phyloP scores from a whole-genome alignment of 352 stramenopile genomes.

The Phytopythium chamaehyphon region DNA sequence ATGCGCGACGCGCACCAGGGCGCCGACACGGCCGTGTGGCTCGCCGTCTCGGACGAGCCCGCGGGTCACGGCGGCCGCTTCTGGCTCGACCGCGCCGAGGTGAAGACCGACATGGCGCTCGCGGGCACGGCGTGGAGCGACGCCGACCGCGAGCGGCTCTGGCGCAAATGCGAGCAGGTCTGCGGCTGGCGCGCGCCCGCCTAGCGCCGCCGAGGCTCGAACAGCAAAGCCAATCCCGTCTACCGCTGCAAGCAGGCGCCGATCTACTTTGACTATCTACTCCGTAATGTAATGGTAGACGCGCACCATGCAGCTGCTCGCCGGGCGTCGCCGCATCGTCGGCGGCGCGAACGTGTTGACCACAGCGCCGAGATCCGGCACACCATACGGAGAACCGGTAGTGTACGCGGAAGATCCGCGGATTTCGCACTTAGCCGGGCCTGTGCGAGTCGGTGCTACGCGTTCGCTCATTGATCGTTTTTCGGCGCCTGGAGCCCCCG shows the following conservation, averaged over 20 bases:
- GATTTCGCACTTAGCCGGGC: slow-evolving; percentile 8
- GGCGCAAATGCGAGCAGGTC: slow-evolving; percentile 28
- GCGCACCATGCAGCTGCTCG: no score
- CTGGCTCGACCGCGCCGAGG: slow-evolving; percentile 39
- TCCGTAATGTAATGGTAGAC: no score
- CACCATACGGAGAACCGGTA: no score
- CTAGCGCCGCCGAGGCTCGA: no score
- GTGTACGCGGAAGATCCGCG: slow-evolving; percentile 1
- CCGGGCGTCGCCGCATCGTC: no score
- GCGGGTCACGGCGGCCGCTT: slow-evolving; percentile 32
- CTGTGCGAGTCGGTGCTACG: no score
- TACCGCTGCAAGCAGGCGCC: no score
- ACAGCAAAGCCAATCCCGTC: no score
- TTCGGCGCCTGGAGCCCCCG: not conserved
- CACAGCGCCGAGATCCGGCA: no score
- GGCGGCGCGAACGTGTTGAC: no score
- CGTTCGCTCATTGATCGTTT: slow-evolving; percentile 8
- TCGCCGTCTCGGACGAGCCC: slow-evolving; percentile 36
- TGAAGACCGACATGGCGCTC: slow-evolving; percentile 37
- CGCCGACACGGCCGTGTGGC: slow-evolving; percentile 46
- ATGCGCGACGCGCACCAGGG: slow-evolving; percentile 41
- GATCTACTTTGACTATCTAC: no score
- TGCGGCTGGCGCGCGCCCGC: slow-evolving; percentile 15
- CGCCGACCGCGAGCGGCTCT: slow-evolving; percentile 30
- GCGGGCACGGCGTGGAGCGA: slow-evolving; percentile 37